These are phyloP conservation scores for Ceratocystis diversiconidia DNA, from an alignment of 2,329 filamentous ascomycete species.

Conservation along the genomic window DNA sequence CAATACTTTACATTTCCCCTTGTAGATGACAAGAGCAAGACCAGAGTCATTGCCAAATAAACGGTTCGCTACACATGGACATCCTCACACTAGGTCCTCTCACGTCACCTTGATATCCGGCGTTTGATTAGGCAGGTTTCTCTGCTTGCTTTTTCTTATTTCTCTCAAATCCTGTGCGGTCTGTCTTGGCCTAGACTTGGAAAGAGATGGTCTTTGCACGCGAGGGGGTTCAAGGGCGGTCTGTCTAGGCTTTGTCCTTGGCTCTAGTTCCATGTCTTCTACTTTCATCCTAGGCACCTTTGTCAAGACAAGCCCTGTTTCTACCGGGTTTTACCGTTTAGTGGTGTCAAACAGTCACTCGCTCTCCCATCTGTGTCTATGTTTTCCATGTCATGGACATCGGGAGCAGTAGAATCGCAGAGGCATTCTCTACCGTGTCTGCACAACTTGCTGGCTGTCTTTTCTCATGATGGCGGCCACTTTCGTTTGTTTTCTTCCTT, in stretches of 20 bases:
- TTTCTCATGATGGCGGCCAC: background rate
- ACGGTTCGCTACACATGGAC: background rate
- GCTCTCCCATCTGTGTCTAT: background rate
- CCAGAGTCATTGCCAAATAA: conserved; percentile 18
- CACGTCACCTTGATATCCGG: background rate
- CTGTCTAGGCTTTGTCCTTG: background rate
- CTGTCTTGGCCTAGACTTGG: background rate
- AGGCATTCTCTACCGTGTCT: background rate
- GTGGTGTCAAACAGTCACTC: background rate
- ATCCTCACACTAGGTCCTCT: background rate
- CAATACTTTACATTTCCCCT: background rate
- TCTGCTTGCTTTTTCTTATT: background rate
- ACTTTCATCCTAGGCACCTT: background rate
- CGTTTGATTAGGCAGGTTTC: background rate
- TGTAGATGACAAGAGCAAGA: conserved; percentile 15
- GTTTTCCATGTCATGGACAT: background rate
- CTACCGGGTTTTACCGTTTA: background rate
- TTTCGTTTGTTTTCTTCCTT: conserved; percentile 12
- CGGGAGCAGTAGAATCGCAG: background rate
- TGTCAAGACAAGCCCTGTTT: background rate
- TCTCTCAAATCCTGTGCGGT: background rate
- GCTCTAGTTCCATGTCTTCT: background rate
- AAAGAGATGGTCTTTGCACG: background rate
- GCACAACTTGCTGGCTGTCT: background rate
- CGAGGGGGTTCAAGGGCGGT: background rate